Evolutionary conservation across 1,139 yeast species (phyloP), one percentile per base, ranked within the genome.

Genomic region (Yamadazyma pseudoaaseri): DNA sequence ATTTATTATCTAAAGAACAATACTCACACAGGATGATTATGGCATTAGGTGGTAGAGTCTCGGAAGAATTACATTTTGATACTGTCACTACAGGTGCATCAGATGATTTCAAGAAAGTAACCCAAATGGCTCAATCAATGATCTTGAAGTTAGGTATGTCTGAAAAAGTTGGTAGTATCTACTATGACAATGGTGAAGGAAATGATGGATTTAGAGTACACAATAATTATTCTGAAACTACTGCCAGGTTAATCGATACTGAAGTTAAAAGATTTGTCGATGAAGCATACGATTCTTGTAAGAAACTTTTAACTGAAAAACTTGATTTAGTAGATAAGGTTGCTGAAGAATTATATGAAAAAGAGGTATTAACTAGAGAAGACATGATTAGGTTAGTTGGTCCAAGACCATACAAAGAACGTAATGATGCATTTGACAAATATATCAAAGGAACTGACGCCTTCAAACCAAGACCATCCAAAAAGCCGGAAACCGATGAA

Each of bases 61-160:
- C 84, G 32, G 94, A 84, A 56, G 92, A 83, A 50, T 55, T 84
- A 30, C 86, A 83, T 56, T 84, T 84, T 49, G 73, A 73, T 31
- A 77, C 86, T n/a, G 86, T 84, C 2, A 83, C 92, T 5, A 78
- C 86, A 47, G 94, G 92, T 35, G 94, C 89, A 0, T 77, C 83
- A 14, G 92, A 84, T 54, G 94, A 84, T 58, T 81, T 84, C 60
- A 83, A 82, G 54, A 83, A 84, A 51, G 82, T 83, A 24, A 84
- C 92, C 1, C 75, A 72, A 41, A 81, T 83, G 77, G 92, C 92
- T 0, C 82, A 79, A 41, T 76, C 76, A 27, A 84, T 84, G 94
- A 85, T 84, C 23, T 70, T 84, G 32, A 77, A 78, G 45, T 65
- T 83, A 30, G 94, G 94, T 36, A 84, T 84, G 94, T 79, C 86